Base-by-base conservation (phyloP, 257 asterid species). In the Petunia secreta region DNA sequence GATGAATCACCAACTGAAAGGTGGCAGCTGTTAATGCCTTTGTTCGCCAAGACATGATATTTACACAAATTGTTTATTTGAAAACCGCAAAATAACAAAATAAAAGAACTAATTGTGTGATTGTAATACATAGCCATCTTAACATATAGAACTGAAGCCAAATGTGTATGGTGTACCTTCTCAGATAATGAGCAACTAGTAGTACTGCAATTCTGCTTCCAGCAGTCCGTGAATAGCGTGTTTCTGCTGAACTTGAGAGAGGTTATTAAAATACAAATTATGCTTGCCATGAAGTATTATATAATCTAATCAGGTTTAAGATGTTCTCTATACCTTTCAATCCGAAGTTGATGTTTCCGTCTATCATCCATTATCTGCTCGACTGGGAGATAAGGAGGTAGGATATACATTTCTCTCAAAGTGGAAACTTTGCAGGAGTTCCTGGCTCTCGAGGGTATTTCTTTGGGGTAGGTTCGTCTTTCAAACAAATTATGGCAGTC, bases 381-480 rank as follows among this genome's bases (percentile, higher is more conserved):
- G 71, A 71, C 15, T 55, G 38, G 80, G 62, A 54, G 54, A 38
- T 68, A 63, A 2, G 40, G 80, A 63, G 52, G n/a, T 37, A 8
- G 54, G 44, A 3, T 41, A 40, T 25, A 44, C 50, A 69, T 65
- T 81, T 53, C 54, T 68, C 82, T 89, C 89, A 94, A 13, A 93
- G 87, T 4, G 98, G 98, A 75, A 85, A 80, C 93, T 92, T 93
- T 16, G 94, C 86, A 15, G 99, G 99, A 75, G 91, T 93, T 65
- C 98, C 98, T 76, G 96, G 94, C 59, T 80, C 85, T 25, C 97
- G 94, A 75, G 98, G 98, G 88, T 93, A 95, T 85, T 85, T 95
- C 84, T 84, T 91, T 8, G 99, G 98, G 80, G 97, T 95, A n/a
- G 88, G 82, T 75, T 88, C 60, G 58, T 85, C 91, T 90, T 95